Conservation (phyloP, 345 rosid species). For the Hypericum androsaemum region DNA sequence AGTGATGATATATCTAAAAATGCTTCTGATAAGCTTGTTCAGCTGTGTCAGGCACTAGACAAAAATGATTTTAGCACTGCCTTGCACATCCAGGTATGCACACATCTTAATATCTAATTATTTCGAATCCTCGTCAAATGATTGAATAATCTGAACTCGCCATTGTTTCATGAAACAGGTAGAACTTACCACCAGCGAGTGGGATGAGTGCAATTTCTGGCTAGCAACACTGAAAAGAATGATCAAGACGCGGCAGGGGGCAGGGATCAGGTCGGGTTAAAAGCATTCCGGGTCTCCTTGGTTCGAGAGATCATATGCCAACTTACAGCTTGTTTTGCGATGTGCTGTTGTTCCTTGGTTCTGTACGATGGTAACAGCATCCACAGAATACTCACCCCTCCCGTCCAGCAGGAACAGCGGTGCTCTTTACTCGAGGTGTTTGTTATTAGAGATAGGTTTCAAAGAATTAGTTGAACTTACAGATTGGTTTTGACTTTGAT, state of each 20-base stretch:
- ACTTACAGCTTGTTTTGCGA: too few relatives aligned
- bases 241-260: constrained; percentile 80
- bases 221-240: constrained; percentile 79
- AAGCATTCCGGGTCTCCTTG: background rate
- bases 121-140: too few relatives aligned
- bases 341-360: too few relatives aligned
- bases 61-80: constrained; percentile 62
- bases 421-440: too few relatives aligned
- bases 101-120: background rate
- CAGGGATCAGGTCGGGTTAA: constrained; percentile 43
- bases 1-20: constrained; percentile 83
- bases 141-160: too few relatives aligned
- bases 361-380: too few relatives aligned
- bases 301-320: too few relatives aligned
- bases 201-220: constrained; percentile 99
- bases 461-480: too few relatives aligned
- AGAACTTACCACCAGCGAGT: constrained; percentile 82
- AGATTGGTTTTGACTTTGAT: too few relatives aligned
- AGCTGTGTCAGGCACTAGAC: constrained; percentile 91
- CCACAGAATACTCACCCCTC: too few relatives aligned
- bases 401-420: too few relatives aligned
- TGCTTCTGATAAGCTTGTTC: constrained; percentile 81
- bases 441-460: too few relatives aligned
- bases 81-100: constrained; percentile 75
- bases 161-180: constrained; percentile 34